Evolutionary conservation across 2,329 filamentous ascomycete species (phyloP).

Genomic region (Aspergillus ibericus): DNA sequence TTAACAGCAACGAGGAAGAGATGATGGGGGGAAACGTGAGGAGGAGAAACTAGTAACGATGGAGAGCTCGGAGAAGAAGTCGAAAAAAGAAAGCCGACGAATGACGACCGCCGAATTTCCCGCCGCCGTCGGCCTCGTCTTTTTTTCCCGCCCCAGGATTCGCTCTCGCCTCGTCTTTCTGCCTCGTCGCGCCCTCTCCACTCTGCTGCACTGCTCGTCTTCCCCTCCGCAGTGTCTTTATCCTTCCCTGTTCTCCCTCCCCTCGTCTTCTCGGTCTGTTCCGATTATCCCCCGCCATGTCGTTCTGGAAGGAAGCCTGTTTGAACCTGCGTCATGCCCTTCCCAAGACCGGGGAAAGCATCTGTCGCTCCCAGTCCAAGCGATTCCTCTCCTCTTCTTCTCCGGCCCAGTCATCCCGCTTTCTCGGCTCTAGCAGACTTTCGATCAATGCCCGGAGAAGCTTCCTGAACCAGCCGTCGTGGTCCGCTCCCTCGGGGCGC

Average conservation of each 20-base stretch:
- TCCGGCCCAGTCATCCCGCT: constrained; percentile 22
- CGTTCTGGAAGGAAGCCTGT: constrained; percentile 35
- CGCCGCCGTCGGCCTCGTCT: constrained; percentile 21
- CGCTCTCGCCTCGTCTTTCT: constrained; percentile 6
- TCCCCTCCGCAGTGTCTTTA: neutral
- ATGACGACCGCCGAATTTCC: constrained; percentile 24
- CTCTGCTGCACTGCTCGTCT: neutral
- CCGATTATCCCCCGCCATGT: constrained; percentile 24
- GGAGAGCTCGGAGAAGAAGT: constrained; percentile 7
- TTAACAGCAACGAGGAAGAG: neutral
- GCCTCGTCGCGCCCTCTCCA: neutral
- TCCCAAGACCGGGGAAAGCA: constrained; percentile 55
- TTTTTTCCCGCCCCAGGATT: constrained; percentile 14
- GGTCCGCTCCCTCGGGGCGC: constrained; percentile 27
- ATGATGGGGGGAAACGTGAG: neutral
- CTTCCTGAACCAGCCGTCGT: constrained; percentile 12
- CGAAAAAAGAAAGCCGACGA: constrained; percentile 6
- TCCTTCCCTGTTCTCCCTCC: neutral
- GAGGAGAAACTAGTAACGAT: neutral
- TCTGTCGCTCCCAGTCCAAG: constrained; percentile 29
- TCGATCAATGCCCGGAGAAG: constrained; percentile 14
- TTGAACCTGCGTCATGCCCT: constrained; percentile 48
- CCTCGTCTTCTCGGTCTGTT: constrained; percentile 1
- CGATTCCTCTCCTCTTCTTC: constrained; percentile 27
- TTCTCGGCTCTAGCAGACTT: constrained; percentile 15